A percentile compares a stretch with the other conserved stretches of the same genome.
These are phyloP conservation scores for Theobroma grandiflorum DNA, from an alignment of 441 rosid genomes.

Conservation along the genomic window DNA sequence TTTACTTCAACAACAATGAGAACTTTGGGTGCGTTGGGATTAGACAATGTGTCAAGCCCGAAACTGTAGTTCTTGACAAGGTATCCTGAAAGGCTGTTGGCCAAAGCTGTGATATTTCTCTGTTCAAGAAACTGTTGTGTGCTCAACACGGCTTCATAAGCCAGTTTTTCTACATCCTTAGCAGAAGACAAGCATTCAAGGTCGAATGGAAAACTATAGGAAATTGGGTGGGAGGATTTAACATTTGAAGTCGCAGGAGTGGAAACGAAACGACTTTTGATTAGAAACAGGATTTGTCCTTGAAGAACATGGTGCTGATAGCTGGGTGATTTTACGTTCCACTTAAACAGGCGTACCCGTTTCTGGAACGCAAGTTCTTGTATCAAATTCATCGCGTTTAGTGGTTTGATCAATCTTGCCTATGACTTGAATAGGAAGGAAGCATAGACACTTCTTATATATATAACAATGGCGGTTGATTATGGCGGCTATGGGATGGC, in stretches of 20 bases:
- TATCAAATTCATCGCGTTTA: not conserved
- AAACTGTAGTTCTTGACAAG: not conserved
- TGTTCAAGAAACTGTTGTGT: not conserved
- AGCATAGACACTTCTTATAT: not conserved
- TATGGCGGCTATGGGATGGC: no score
- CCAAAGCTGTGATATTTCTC: not conserved
- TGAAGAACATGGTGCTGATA: not conserved
- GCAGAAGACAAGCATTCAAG: not conserved
- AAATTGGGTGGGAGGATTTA: not conserved
- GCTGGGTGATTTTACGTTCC: not conserved
- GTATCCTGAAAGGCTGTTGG: not conserved
- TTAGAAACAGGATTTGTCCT: not conserved
- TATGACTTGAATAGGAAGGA: not conserved
- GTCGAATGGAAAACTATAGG: not conserved
- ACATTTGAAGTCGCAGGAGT: not conserved
- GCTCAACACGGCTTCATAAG: not conserved
- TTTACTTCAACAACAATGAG: not conserved
- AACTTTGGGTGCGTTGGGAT: not conserved
- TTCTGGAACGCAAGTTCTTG: not conserved
- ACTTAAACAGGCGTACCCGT: not conserved
- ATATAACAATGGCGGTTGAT: no score
- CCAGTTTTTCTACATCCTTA: not conserved
- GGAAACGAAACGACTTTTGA: not conserved
- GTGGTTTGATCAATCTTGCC: not conserved
- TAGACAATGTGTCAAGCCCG: not conserved